phyloP scores from a whole-genome alignment of 192 early-diverging fungal genomes.

The Mortierella alpina region DNA sequence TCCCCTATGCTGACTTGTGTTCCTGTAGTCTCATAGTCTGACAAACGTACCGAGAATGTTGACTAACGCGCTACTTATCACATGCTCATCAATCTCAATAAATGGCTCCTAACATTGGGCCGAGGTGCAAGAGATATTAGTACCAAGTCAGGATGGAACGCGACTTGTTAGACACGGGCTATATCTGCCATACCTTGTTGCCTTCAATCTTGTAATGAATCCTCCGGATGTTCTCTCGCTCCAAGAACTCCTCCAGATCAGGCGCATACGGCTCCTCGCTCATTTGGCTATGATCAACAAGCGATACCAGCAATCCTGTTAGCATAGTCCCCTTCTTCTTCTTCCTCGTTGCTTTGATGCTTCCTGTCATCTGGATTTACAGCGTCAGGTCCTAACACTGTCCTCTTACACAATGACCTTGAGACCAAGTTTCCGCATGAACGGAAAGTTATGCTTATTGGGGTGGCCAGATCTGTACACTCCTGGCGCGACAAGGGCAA shows the following conservation, averaged over 20 bases:
- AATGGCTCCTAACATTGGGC: slow-evolving; percentile 62
- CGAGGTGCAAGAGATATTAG: background rate
- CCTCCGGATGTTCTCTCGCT: slow-evolving; percentile 76
- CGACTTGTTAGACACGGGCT: background rate
- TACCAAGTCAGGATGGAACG: background rate
- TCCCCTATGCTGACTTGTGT: background rate
- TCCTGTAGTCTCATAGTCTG: background rate
- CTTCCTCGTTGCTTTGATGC: too few species aligned
- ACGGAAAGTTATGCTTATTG: slow-evolving; percentile 90
- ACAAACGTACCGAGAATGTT: slow-evolving; percentile 56
- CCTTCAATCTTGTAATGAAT: slow-evolving; percentile 86
- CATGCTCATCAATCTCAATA: slow-evolving; percentile 65
- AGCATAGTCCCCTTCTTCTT: too few species aligned
- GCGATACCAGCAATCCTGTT: background rate
- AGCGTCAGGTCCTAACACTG: background rate
- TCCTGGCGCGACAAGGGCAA: slow-evolving; percentile 92
- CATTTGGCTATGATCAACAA: slow-evolving; percentile 58
- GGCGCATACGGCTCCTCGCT: slow-evolving; percentile 73
- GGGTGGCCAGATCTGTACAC: slow-evolving; percentile 97
- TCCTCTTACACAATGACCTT: slow-evolving; percentile 84
- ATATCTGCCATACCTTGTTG: slow-evolving; percentile 78
- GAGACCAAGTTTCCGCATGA: slow-evolving; percentile 85
- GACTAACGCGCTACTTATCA: slow-evolving; percentile 63
- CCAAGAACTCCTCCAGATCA: slow-evolving; percentile 79
- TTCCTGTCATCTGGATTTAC: too few species aligned